phyloP scores from a whole-genome alignment of 192 early-diverging fungal species.

The Linnemannia schmuckeri region DNA sequence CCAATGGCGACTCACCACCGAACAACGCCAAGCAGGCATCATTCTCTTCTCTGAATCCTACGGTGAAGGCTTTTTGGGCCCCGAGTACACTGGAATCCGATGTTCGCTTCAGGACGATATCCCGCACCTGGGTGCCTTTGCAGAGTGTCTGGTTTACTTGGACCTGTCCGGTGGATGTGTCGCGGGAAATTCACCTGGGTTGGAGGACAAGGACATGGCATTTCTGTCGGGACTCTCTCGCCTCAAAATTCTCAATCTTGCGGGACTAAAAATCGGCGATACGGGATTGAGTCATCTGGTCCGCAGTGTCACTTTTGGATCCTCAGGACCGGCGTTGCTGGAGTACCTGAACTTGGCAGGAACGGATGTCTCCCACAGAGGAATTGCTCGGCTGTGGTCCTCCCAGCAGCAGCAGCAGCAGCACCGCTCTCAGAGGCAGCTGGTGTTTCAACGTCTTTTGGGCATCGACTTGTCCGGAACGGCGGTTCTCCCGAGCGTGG shows the following conservation, averaged over 20 bases:
- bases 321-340: conserved; percentile 17
- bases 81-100: conserved; percentile 38
- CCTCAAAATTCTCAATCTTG: conserved; percentile 31
- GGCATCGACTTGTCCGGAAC: conserved; percentile 40
- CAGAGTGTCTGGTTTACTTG: conserved; percentile 46
- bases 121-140: conserved; percentile 23
- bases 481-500: conserved; percentile 9
- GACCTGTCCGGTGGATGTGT: conserved; percentile 32
- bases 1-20: conserved; percentile 36
- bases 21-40: conserved; percentile 40
- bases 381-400: conserved; percentile 10
- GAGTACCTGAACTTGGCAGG: conserved; percentile 40
- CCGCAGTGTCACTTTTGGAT: conserved; percentile 44
- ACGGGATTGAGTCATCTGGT: conserved; percentile 43
- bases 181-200: background rate
- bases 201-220: conserved; percentile 40
- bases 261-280: conserved; percentile 33
- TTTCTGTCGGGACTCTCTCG: conserved; percentile 22
- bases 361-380: conserved; percentile 20
- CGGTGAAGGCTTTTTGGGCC: conserved; percentile 25
- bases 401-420: background rate
- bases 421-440: background rate
- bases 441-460: conserved; percentile 31
- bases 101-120: conserved; percentile 33
- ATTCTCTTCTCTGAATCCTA: conserved; percentile 44